phyloP scores from a whole-genome alignment of 768 basidiomycete species.

The Phlebiopsis gigantea region DNA sequence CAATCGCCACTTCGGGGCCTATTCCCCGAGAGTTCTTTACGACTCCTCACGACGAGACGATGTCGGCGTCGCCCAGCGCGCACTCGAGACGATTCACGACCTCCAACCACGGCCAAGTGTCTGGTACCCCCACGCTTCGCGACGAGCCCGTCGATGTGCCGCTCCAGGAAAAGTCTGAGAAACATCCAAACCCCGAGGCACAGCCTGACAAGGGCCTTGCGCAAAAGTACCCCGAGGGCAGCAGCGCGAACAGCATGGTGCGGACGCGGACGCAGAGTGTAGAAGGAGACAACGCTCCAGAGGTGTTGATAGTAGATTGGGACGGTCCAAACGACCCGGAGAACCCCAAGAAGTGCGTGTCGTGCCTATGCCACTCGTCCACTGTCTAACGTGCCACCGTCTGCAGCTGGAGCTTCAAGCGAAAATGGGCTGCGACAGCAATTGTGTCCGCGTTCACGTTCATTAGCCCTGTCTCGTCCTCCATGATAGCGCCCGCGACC shows the following conservation, averaged over 20 bases:
- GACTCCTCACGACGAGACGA: neutral
- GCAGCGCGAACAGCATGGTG: neutral
- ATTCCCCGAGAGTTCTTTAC: neutral
- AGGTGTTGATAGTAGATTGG: conserved; percentile 27
- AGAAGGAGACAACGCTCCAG: neutral
- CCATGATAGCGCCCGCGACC: conserved; percentile 68
- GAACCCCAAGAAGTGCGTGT: conserved; percentile 31
- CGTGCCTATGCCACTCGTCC: too few relatives aligned
- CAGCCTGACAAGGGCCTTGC: neutral
- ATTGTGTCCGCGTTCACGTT: conserved; percentile 23
- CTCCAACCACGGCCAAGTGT: neutral
- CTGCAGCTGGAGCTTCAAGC: conserved; percentile 49
- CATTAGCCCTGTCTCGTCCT: conserved; percentile 51
- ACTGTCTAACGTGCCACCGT: neutral
- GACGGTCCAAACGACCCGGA: conserved; percentile 31
- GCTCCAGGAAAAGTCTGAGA: conserved; percentile 1
- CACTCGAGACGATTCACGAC: neutral
- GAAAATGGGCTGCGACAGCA: conserved; percentile 47
- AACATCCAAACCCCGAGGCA: conserved; percentile 9
- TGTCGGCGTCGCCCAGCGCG: neutral
- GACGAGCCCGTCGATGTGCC: conserved; percentile 8
- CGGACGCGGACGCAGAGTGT: neutral
- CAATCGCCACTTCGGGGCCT: neutral
- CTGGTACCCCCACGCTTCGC: conserved; percentile 2
- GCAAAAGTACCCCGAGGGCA: neutral